These are phyloP conservation scores for Phytophthora megakarya DNA, from an alignment of 352 stramenopile species.

Conservation along the genomic window DNA sequence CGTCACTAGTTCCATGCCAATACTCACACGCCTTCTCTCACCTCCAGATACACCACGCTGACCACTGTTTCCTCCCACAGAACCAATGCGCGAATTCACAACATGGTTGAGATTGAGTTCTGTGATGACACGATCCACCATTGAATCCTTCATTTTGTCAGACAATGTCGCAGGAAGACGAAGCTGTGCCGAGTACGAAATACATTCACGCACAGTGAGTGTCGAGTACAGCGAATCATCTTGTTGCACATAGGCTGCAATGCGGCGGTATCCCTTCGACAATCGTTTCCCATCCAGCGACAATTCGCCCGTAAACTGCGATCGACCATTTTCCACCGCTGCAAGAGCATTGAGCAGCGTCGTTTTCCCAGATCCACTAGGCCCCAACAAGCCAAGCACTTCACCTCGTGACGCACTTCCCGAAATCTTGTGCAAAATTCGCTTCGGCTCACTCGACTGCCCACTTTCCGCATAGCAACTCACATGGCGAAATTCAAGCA, in stretches of 20 bases:
- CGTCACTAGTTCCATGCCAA: slow-evolving; percentile 94
- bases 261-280: slow-evolving; percentile 63
- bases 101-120: slow-evolving; percentile 80
- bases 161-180: slow-evolving; percentile 57
- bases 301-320: slow-evolving; percentile 58
- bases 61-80: slow-evolving; percentile 31
- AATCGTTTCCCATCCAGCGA: slow-evolving; percentile 63
- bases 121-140: slow-evolving; percentile 72
- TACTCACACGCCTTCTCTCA: slow-evolving; percentile 92
- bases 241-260: slow-evolving; percentile 89
- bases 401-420: slow-evolving; percentile 57
- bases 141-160: slow-evolving; percentile 58
- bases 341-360: slow-evolving; percentile 81
- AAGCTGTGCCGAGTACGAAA: slow-evolving; percentile 83
- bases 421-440: slow-evolving; percentile 68
- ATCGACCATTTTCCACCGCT: slow-evolving; percentile 68
- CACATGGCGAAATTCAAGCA: slow-evolving; percentile 62
- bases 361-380: slow-evolving; percentile 84
- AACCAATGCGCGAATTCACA: slow-evolving; percentile 60
- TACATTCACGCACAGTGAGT: slow-evolving; percentile 84
- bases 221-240: slow-evolving; percentile 84
- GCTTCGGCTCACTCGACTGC: slow-evolving; percentile 24
- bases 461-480: slow-evolving; percentile 47
- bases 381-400: slow-evolving; percentile 74
- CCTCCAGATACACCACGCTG: slow-evolving; percentile 92